Conservation (phyloP, 2,329 filamentous ascomycete species). For the Orbilia ellipsospora region DNA sequence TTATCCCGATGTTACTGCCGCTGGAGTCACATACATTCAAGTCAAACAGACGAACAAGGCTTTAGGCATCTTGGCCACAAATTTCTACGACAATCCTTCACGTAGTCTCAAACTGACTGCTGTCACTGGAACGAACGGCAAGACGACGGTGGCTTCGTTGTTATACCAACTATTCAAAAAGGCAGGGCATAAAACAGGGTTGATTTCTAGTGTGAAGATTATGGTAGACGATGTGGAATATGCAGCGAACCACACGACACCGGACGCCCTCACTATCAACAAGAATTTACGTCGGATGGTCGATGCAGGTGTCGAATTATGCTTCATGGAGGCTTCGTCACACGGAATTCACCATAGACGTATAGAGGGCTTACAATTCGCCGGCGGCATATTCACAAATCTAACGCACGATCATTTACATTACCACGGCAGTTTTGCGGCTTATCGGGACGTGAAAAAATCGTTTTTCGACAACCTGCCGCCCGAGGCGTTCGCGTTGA, state of each 20-base stretch:
- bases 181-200: background rate
- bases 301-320: background rate
- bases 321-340: conserved; percentile 12
- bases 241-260: background rate
- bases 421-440: background rate
- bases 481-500: background rate
- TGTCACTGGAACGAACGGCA: conserved; percentile 14
- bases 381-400: conserved; percentile 11
- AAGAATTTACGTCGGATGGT: conserved; percentile 1
- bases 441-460: conserved; percentile 7
- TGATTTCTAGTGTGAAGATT: conserved; percentile 2
- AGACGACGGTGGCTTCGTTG: conserved; percentile 5
- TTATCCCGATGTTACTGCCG: no score
- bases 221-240: conserved; percentile 8
- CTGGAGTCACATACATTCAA: no score
- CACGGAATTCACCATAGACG: conserved; percentile 12
- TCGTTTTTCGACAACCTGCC: conserved; percentile 7
- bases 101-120: background rate
- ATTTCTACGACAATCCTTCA: conserved; percentile 13
- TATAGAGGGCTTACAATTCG: conserved; percentile 8
- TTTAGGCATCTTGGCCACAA: no score
- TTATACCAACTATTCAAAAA: conserved; percentile 1
- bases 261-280: background rate
- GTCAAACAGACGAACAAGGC: no score
- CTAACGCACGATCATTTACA: conserved; percentile 11